phyloP scores from a whole-genome alignment of 164 flowering plant species.

The Liquidambar formosana region DNA sequence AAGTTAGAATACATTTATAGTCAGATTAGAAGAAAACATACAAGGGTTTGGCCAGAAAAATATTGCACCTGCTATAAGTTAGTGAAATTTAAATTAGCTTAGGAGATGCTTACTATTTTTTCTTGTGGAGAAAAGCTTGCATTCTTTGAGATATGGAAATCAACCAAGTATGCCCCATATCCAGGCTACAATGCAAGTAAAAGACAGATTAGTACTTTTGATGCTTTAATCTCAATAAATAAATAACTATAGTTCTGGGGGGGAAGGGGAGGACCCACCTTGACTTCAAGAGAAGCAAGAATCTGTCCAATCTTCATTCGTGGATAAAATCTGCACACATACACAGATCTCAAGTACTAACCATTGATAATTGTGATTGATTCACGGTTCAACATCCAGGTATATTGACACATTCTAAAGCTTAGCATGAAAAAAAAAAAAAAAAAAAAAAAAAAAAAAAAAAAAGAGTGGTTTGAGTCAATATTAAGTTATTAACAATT shows the following conservation, averaged over 20 bases:
- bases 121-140: conserved; percentile 32
- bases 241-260: neutral
- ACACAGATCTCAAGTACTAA: neutral
- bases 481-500: no score
- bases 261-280: conserved; percentile 42
- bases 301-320: conserved; percentile 55
- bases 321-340: conserved; percentile 66
- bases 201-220: neutral
- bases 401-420: neutral
- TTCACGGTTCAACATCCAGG: neutral
- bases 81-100: neutral
- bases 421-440: neutral
- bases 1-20: neutral
- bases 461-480: no score
- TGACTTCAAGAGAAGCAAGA: conserved; percentile 56
- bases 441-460: no score
- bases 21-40: neutral
- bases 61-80: neutral
- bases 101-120: conserved; percentile 52
- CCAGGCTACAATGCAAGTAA: conserved; percentile 52
- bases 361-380: no score
- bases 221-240: neutral
- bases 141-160: conserved; percentile 55
- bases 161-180: conserved; percentile 46
- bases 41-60: neutral